These are phyloP conservation scores for Termitomyces sp. DNA, from an alignment of 768 basidiomycete species.

Conservation along the genomic window DNA sequence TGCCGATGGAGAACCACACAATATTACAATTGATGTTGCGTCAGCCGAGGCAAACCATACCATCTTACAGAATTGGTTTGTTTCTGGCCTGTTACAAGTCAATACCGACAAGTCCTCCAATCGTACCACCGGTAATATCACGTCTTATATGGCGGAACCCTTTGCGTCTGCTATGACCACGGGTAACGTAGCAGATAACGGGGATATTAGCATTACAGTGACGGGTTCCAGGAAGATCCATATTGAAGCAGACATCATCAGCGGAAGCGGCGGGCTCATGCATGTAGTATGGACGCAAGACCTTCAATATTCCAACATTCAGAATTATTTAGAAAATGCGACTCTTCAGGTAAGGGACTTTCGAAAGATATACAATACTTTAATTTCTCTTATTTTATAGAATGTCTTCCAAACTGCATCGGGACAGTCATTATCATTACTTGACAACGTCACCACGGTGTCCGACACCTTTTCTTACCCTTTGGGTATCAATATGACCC, in stretches of 20 bases:
- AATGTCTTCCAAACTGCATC: conserved; percentile 34
- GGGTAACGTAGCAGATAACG: conserved; percentile 31
- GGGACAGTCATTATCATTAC: conserved; percentile 29
- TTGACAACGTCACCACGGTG: conserved; percentile 31
- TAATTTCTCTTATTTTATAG: conserved; percentile 16
- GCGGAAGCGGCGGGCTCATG: conserved; percentile 54
- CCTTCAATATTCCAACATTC: conserved; percentile 54
- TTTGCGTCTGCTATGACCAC: conserved; percentile 47
- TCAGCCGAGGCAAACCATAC: conserved; percentile 63
- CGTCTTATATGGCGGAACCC: conserved; percentile 45
- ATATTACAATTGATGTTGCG: conserved; percentile 63
- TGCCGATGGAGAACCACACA: conserved; percentile 60
- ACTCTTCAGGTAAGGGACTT: conserved; percentile 27
- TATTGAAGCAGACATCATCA: conserved; percentile 56
- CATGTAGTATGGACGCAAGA: conserved; percentile 55
- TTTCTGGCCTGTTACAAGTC: conserved; percentile 67
- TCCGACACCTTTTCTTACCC: conserved; percentile 40
- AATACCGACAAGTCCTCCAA: conserved; percentile 52
- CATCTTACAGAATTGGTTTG: conserved; percentile 71
- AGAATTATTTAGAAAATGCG: conserved; percentile 49
- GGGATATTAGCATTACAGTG: conserved; percentile 60
- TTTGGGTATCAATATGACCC: conserved; percentile 37
- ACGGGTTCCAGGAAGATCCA: conserved; percentile 47
- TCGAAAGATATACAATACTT: background rate
- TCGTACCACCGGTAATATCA: conserved; percentile 66